phyloP scores from a whole-genome alignment of 2,329 filamentous ascomycete species.

The Cladorrhinum sp. region DNA sequence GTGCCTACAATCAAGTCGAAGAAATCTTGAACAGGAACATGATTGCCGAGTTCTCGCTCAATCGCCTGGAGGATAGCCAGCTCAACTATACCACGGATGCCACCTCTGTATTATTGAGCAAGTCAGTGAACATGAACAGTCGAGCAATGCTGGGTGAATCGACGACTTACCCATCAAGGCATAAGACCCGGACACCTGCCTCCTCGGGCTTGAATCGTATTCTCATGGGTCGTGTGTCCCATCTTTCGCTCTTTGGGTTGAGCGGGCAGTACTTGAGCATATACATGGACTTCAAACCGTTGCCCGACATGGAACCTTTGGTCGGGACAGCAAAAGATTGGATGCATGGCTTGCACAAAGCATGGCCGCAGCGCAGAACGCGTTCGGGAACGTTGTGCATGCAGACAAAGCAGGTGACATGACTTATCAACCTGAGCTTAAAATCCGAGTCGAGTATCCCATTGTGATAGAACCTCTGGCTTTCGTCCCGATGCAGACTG shows the following conservation, averaged over 20 bases:
- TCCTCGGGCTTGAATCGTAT: conserved; percentile 10
- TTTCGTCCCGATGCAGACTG: not conserved
- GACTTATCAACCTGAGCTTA: not conserved
- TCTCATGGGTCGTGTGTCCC: not conserved
- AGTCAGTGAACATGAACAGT: too few species aligned
- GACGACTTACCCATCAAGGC: conserved; percentile 6
- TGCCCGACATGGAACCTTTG: not conserved
- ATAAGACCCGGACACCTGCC: conserved; percentile 8
- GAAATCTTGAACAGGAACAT: conserved; percentile 8
- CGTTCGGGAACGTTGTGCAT: conserved; percentile 10
- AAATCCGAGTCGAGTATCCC: not conserved
- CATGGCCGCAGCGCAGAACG: conserved; percentile 13
- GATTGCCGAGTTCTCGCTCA: conserved; percentile 1
- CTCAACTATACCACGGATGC: conserved; percentile 12
- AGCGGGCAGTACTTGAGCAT: conserved; percentile 4
- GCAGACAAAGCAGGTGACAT: conserved; percentile 13
- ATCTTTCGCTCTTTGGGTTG: not conserved
- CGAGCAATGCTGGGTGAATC: conserved; percentile 28
- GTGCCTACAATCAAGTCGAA: conserved; percentile 17
- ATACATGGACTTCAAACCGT: not conserved
- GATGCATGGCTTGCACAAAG: conserved; percentile 8
- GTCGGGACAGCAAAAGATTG: not conserved
- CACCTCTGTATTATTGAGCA: conserved; percentile 21
- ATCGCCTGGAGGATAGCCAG: conserved; percentile 4
- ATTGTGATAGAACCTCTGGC: not conserved